Evolutionary conservation across 306 rosid species (phyloP).

Genomic region (Quercus berberidifolia): DNA sequence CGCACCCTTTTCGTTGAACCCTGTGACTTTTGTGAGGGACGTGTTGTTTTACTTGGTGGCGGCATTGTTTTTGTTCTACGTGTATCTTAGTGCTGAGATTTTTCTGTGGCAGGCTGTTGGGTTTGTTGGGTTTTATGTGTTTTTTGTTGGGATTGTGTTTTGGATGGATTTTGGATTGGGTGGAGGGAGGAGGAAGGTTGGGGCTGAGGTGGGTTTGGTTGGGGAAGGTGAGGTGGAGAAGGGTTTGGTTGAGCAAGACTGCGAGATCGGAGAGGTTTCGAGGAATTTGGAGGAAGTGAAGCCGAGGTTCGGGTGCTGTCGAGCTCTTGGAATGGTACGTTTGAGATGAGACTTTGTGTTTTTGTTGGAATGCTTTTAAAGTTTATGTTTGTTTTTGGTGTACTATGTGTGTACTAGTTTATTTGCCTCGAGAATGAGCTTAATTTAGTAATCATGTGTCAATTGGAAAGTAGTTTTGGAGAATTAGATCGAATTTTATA

Average conservation of each 20-base stretch:
- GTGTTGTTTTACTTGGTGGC: slow-evolving; percentile 72
- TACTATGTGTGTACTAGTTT: not conserved
- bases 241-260: slow-evolving; percentile 7
- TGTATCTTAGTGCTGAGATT: slow-evolving; percentile 19
- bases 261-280: slow-evolving; percentile 18
- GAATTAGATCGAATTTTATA: not conserved
- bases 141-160: slow-evolving; percentile 88
- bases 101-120: slow-evolving; percentile 86
- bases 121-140: slow-evolving; percentile 67
- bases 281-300: slow-evolving; percentile 26
- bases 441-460: not conserved
- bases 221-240: slow-evolving; percentile 43
- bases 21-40: slow-evolving; percentile 79
- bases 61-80: slow-evolving; percentile 76
- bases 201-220: slow-evolving; percentile 14
- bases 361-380: not conserved
- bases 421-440: not conserved
- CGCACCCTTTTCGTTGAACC: slow-evolving; percentile 70
- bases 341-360: not conserved
- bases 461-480: not conserved
- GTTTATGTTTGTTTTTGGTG: not conserved
- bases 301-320: slow-evolving; percentile 29
- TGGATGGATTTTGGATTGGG: slow-evolving; percentile 75
- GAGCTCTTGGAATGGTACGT: slow-evolving; percentile 54
- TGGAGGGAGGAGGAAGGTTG: slow-evolving; percentile 26